Evolutionary conservation across 306 rosid genomes (phyloP).

Genomic region (Begonia peltatifolia): DNA sequence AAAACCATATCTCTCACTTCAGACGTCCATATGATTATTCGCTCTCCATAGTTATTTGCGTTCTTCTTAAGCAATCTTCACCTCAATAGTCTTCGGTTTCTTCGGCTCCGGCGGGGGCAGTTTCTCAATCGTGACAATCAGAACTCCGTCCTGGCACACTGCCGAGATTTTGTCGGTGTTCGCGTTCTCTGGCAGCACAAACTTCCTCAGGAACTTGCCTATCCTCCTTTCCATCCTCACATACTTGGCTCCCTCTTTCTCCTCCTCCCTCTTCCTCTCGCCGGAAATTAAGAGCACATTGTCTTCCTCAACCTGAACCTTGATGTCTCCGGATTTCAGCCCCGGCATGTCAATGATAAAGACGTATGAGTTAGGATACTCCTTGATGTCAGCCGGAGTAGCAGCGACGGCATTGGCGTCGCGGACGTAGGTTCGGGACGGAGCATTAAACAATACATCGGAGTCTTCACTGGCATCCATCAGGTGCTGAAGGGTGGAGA

Average conservation of each 20-base stretch:
- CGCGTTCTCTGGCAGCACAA: constrained; percentile 74
- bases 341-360: constrained; percentile 92
- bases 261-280: constrained; percentile 88
- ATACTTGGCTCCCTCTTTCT: constrained; percentile 60
- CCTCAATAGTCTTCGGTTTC: constrained; percentile 73
- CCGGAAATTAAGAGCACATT: constrained; percentile 63
- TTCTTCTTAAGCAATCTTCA: constrained; percentile 36
- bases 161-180: constrained; percentile 50
- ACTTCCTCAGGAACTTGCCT: constrained; percentile 80
- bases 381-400: constrained; percentile 80
- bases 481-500: constrained; percentile 47
- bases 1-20: no score
- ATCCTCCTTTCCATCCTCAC: constrained; percentile 83
- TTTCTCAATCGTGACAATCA: constrained; percentile 61
- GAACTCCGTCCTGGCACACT: constrained; percentile 67
- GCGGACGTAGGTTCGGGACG: constrained; percentile 46
- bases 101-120: constrained; percentile 92
- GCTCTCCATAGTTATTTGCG: no score
- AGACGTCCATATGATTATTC: no score
- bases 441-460: constrained; percentile 42
- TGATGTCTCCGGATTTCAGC: constrained; percentile 65
- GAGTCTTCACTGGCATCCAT: constrained; percentile 32
- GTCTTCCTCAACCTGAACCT: constrained; percentile 85
- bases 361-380: constrained; percentile 39
- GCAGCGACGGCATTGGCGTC: constrained; percentile 89